phyloP scores from a whole-genome alignment of 2,329 filamentous ascomycete species.

The Colletotrichum lindemuthianum region DNA sequence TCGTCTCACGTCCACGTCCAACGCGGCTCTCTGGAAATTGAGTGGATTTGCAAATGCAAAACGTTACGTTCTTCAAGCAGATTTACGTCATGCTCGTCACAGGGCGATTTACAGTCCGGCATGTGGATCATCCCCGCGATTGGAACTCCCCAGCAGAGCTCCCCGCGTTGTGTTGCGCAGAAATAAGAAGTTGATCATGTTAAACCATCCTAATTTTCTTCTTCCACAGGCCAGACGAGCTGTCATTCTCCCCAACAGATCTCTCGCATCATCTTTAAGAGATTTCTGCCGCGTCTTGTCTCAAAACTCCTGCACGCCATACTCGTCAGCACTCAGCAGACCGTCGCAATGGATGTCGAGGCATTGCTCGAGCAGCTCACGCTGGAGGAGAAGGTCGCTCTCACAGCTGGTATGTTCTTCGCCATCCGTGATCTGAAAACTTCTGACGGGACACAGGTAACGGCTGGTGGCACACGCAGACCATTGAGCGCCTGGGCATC shows the following conservation, averaged over 20 bases:
- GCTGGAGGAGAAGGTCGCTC: conserved; percentile 35
- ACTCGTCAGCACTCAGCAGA: neutral
- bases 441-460: conserved; percentile 13
- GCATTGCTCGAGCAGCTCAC: conserved; percentile 34
- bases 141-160: conserved; percentile 12
- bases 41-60: conserved; percentile 2
- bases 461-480: conserved; percentile 38
- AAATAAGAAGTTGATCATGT: conserved; percentile 13
- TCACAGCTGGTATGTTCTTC: conserved; percentile 31
- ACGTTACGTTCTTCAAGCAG: neutral
- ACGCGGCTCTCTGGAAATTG: conserved; percentile 7
- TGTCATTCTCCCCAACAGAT: neutral
- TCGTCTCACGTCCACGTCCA: neutral
- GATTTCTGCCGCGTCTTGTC: neutral
- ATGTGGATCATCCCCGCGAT: conserved; percentile 27
- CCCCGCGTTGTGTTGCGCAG: neutral
- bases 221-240: neutral
- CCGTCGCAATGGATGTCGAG: conserved; percentile 30
- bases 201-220: neutral
- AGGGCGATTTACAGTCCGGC: conserved; percentile 1
- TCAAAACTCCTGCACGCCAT: neutral
- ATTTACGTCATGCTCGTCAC: conserved; percentile 21
- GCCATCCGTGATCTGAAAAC: rapidly evolving
- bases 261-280: neutral
- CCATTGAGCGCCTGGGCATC: conserved; percentile 32